Conservation (phyloP, 1,139 yeast genomes). For the Zygosaccharomyces sapae region DNA sequence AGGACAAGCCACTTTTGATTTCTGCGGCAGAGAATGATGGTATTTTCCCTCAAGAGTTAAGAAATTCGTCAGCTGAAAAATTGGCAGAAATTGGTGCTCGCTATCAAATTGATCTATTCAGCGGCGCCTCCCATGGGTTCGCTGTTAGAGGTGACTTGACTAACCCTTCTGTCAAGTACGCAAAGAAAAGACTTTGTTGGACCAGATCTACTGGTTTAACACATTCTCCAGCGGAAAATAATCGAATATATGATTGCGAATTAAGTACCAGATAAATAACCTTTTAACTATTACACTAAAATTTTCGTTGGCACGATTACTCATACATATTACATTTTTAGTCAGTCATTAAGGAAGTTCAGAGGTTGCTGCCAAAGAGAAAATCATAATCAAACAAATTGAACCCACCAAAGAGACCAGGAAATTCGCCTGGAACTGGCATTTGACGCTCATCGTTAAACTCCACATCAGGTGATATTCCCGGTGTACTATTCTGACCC, state of each 20-base stretch:
- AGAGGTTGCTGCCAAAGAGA: constrained; percentile 25
- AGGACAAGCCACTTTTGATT: constrained; percentile 56
- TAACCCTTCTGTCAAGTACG: constrained; percentile 53
- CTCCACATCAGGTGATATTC: neutral
- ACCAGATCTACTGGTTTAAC: constrained; percentile 54
- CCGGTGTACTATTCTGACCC: neutral
- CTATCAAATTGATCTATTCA: constrained; percentile 57
- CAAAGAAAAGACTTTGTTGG: constrained; percentile 63
- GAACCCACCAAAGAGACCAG: constrained; percentile 27
- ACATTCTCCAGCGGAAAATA: constrained; percentile 10
- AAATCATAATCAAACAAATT: constrained; percentile 33
- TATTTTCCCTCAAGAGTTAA: constrained; percentile 57
- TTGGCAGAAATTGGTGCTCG: constrained; percentile 48
- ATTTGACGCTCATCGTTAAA: neutral
- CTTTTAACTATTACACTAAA: too few relatives aligned
- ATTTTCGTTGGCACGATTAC: too few relatives aligned
- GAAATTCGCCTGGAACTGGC: constrained; percentile 14
- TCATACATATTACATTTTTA: neutral
- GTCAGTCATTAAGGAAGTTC: neutral
- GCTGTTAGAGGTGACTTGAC: constrained; percentile 69
- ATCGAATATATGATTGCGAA: neutral
- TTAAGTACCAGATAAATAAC: too few relatives aligned
- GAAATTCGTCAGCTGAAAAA: constrained; percentile 56
- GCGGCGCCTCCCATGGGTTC: constrained; percentile 69
- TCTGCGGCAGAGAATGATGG: constrained; percentile 69